Evolutionary conservation across 306 rosid species (phyloP), one percentile per base, ranked within the genome.

Genomic region (Cotoneaster glaucophyllus): DNA sequence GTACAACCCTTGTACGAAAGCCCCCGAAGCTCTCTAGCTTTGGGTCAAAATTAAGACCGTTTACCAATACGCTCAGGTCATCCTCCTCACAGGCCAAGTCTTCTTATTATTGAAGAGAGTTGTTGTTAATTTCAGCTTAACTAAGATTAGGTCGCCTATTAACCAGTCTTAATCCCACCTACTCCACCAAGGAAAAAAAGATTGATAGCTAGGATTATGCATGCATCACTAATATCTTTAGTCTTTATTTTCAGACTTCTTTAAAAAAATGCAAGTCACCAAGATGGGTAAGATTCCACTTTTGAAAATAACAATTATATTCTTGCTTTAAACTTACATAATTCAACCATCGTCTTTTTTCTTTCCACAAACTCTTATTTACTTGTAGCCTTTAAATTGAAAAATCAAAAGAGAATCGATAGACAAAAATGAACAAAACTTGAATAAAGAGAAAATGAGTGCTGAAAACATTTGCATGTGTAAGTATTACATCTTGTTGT

Each of bases 101-200:
- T 6, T 10, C 44, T 19, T 4, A 1, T 9, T 19, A 1, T 31
- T 1, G 26, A 19, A 64, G n/a, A 17, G 11, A 32, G 44, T 9
- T 64, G 44, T 9, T 64, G 45, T 31, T 64, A 32, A 19, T 34
- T 10, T 8, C 26, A 18, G 69, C 69, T 18, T 31, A 64, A 2
- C 69, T 4, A 14, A 64, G 69, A 64, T 19, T 8, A 2, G 45
- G 45, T 64, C 43, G 8, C 11, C 2, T 3, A 34, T 65, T 9
- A 4, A 44, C 26, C 26, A 13, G 77, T 78, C 75, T 10, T 78
- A 45, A 54, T 82, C 83, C 70, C 78, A 75, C 70, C 81, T 13
- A 75, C 83, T 70, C 77, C 69, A 8, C 13, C 39, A 70, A 69
- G 69, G 39, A 61, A 39, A 5, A 4, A 34, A n/a, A 6, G 4